Evolutionary conservation across 345 rosid species (phyloP), one percentile per base, ranked within the genome.

Genomic region (Aurinia saxatilis): DNA sequence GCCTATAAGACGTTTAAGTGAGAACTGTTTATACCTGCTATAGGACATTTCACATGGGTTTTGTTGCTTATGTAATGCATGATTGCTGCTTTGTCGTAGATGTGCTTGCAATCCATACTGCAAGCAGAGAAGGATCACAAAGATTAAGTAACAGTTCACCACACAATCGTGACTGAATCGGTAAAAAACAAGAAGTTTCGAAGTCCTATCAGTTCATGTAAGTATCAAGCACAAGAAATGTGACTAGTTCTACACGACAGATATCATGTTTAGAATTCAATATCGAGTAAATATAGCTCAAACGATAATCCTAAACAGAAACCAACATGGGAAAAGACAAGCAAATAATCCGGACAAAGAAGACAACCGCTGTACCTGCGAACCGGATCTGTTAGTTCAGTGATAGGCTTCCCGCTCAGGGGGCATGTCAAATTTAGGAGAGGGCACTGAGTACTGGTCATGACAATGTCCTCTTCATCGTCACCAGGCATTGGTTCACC

Each of bases 401-500:
- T 78, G 61, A 93, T 48, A 50, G 86, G 87, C 65, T 85, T 93
- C 74, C 91, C 95, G 61, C 78, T 93, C 61, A 90, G 29, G 16
- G 99, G 99, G 70, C 99, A 93, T 15, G 71, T 73, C 17, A 65
- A 46, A 75, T 90, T 93, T 73, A 87, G 71, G 58, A 93, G 65
- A 78, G 67, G 85, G 74, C 80, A 75, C 82, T 85, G 88, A 11
- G 95, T 87, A 73, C 81, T 80, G 47, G 95, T 93, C 96, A 90
- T 80, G 49, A 93, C 60, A 44, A 93, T 73, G 66, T 93, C 97
- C 71, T 84, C 97, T 75, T 82, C 87, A 57, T 90, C 99, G 10
- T 90, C 97, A 63, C 95, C 99, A 15, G 97, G 96, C 92, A 90
- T 81, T 61, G 84, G 87, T 53, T 87, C 81, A 29, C 95, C 96